A percentile compares a stretch with the other conserved stretches of the same genome.
phyloP scores from a whole-genome alignment of 2,329 filamentous ascomycete species.

The Sporothrix sp. region DNA sequence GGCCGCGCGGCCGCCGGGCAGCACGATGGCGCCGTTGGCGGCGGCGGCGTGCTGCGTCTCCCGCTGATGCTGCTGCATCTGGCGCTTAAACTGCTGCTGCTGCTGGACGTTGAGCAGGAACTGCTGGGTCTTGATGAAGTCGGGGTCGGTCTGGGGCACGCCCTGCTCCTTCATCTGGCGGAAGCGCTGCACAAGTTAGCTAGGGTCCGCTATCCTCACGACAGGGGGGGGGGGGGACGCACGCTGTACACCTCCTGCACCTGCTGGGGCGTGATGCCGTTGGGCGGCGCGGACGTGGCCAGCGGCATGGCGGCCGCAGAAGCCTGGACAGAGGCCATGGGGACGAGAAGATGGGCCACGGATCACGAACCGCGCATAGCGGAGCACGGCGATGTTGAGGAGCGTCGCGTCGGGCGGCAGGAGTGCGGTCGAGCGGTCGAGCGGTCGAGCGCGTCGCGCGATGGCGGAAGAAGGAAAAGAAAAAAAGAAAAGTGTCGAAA shows the following conservation, averaged over 20 bases:
- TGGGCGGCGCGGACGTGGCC: constrained; percentile 51
- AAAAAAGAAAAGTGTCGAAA: too few species aligned
- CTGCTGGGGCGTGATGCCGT: constrained; percentile 64
- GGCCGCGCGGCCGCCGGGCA: constrained; percentile 23
- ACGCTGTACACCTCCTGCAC: constrained; percentile 56
- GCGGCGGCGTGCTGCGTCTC: constrained; percentile 25
- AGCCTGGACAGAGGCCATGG: constrained; percentile 74
- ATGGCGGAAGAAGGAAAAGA: too few species aligned
- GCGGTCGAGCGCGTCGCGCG: too few species aligned
- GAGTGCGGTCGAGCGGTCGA: too few species aligned
- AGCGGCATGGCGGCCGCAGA: constrained; percentile 55
- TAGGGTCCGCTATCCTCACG: too few species aligned
- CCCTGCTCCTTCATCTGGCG: constrained; percentile 81
- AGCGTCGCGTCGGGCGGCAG: too few species aligned
- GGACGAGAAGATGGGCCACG: constrained; percentile 26
- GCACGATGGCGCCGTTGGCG: constrained; percentile 34
- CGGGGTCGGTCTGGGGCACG: constrained; percentile 71
- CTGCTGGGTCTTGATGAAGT: constrained; percentile 72
- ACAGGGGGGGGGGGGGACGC: too few species aligned
- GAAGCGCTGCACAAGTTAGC: constrained; percentile 55
- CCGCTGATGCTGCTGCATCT: constrained; percentile 36
- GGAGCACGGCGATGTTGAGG: too few species aligned
- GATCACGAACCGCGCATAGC: too few species aligned
- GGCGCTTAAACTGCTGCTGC: constrained; percentile 23
- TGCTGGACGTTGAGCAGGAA: constrained; percentile 57